Evolutionary conservation across 2,329 filamentous ascomycete species (phyloP), one percentile per base, ranked within the genome.

Genomic region (Chalara sp.): DNA sequence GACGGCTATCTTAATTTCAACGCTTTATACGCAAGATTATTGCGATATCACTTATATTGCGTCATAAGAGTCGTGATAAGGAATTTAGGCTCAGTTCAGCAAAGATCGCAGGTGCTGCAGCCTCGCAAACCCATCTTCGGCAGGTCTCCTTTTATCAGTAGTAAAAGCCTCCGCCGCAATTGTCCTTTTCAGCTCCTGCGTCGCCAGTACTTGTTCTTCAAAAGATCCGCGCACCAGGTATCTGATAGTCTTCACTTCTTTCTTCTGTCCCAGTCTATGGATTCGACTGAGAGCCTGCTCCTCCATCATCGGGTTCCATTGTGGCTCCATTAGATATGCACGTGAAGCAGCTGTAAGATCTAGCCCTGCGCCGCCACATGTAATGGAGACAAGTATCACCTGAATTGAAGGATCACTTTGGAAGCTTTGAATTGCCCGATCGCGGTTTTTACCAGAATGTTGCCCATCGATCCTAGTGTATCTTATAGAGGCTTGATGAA

Each of bases 391-490:
- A 21, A 21, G 21, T 2, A 21, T 67, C 4, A 79, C 70, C 0
- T 64, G 61, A 4, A 74, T 57, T 0, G 35, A 50, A 0, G 67
- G 59, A 7, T 78, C 67, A 0, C 46, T 57, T 1, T 64, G 64
- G 55, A 79, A 78, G 5, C 50, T 60, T 0, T 72, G 56, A 0
- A 79, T 56, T 0, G 72, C 68, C 0, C 53, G 43, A 5, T 72
- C 67, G 3, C 76, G 63, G 0, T 75, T 68, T 1, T 65, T 68
- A 8, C 70, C 69, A 0, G 67, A 65, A 0, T 74, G 67, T 32
- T 69, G 72, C 1, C 75, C 75, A 50, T 80, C 76, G 44, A 76
- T 74, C 0, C 76, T 68, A 10, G 72, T 59, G 47, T 57, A 65
- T 1, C 33, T 41, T 5, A 79, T 68, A 0, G 46, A 50, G 0